phyloP scores from a whole-genome alignment of 495 filamentous ascomycete genomes.

The Glonium stellatum region DNA sequence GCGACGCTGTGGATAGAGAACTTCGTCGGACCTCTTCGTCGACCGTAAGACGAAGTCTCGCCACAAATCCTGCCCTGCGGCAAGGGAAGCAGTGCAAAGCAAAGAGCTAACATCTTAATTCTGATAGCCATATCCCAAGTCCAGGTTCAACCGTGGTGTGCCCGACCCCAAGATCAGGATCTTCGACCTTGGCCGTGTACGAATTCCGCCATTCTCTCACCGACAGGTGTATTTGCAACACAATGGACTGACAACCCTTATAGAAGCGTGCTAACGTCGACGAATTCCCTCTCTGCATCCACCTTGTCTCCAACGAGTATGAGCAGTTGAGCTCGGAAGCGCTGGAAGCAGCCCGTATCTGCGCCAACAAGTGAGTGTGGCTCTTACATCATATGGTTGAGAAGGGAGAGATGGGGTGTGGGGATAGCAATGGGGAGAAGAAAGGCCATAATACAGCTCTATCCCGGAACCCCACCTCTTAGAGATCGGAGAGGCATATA shows the following conservation, averaged over 20 bases:
- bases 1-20: neutral
- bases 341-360: constrained; percentile 98
- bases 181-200: constrained; percentile 77
- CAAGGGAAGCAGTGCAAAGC: neutral
- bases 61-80: too few species aligned
- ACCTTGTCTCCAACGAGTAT: constrained; percentile 99
- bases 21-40: neutral
- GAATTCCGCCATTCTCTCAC: too few species aligned
- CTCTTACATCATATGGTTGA: too few species aligned
- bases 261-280: constrained; percentile 97
- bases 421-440: too few species aligned
- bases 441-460: too few species aligned
- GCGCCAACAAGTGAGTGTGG: constrained; percentile 33
- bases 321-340: constrained; percentile 98
- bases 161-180: constrained; percentile 99
- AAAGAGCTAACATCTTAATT: constrained; percentile 6
- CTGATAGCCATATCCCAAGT: constrained; percentile 92
- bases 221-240: too few species aligned
- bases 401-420: too few species aligned
- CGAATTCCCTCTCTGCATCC: constrained; percentile 90
- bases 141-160: constrained; percentile 99
- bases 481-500: too few species aligned
- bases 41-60: constrained; percentile 3
- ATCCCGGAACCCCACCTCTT: too few species aligned
- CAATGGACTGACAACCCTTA: neutral